These are phyloP conservation scores for Phaeoacremonium minimum DNA, from an alignment of 2,329 filamentous ascomycete species.

Conservation along the genomic window DNA sequence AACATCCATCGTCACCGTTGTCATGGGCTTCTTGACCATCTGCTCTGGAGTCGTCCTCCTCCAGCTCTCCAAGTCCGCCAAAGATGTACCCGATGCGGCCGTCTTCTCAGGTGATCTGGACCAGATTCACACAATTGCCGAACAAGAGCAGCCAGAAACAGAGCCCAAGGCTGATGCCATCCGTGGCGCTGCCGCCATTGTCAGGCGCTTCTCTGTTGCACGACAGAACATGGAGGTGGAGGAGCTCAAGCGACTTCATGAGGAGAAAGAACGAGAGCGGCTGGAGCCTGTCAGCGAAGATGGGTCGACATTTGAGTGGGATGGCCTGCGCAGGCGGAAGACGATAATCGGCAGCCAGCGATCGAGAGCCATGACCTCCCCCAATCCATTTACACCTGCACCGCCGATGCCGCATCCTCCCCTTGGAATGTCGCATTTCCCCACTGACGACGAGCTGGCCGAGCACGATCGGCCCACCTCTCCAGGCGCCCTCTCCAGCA, in stretches of 20 bases:
- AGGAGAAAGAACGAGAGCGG: conserved; percentile 68
- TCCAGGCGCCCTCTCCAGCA: conserved; percentile 46
- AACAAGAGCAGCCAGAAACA: conserved; percentile 92
- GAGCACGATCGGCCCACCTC: conserved; percentile 46
- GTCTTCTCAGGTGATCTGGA: conserved; percentile 91
- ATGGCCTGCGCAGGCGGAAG: conserved; percentile 73
- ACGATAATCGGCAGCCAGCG: conserved; percentile 37
- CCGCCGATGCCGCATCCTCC: conserved; percentile 58
- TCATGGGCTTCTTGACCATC: conserved; percentile 91
- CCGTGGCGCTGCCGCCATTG: conserved; percentile 81
- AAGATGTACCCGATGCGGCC: conserved; percentile 90
- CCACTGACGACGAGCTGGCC: conserved; percentile 58
- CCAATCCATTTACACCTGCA: conserved; percentile 27
- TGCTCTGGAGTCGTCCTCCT: conserved; percentile 88
- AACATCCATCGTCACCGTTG: conserved; percentile 77
- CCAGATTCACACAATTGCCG: conserved; percentile 90
- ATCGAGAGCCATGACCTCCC: conserved; percentile 27
- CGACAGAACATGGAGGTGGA: conserved; percentile 75
- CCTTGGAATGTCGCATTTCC: conserved; percentile 83
- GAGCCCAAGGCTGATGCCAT: conserved; percentile 97
- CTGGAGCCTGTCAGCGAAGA: conserved; percentile 76
- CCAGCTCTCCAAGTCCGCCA: conserved; percentile 96
- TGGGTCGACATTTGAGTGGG: conserved; percentile 78
- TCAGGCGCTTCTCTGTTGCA: conserved; percentile 73
- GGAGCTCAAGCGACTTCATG: conserved; percentile 72